phyloP scores from a whole-genome alignment of 257 asterid species.

The Cynanchum wilfordii region DNA sequence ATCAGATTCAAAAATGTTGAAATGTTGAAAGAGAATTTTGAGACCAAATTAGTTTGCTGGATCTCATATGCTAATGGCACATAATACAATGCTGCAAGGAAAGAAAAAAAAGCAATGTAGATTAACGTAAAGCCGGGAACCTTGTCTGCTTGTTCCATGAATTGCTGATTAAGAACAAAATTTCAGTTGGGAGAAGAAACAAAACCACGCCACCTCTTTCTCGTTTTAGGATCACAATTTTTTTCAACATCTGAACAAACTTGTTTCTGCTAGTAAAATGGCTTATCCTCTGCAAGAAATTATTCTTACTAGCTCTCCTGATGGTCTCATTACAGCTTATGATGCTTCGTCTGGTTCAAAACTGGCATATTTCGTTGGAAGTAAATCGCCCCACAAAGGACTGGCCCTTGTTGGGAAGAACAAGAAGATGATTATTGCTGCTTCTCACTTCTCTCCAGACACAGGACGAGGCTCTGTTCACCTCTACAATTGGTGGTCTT shows the following conservation, averaged over 20 bases:
- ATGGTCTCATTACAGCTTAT: conserved; percentile 12
- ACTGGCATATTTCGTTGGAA: conserved; percentile 2
- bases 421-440: conserved; percentile 13
- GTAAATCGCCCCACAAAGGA: conserved; percentile 18
- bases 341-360: conserved; percentile 10
- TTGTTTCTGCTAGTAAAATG: not conserved
- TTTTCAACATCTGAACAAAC: not conserved
- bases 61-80: no score
- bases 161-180: not conserved
- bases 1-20: no score
- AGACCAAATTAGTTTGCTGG: no score
- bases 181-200: not conserved
- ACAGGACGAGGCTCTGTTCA: conserved; percentile 17
- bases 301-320: conserved; percentile 19
- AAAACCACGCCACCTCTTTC: conserved; percentile 2
- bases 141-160: not conserved
- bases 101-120: not conserved
- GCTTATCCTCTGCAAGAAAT: conserved; percentile 1
- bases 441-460: conserved; percentile 15
- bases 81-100: no score
- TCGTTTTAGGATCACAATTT: conserved; percentile 5
- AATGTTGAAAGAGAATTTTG: no score
- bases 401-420: conserved; percentile 11
- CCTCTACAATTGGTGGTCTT: conserved; percentile 21
- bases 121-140: not conserved